Evolutionary conservation across 2,329 filamentous ascomycete species (phyloP).

Genomic region (Ceratocystis alfenasii): DNA sequence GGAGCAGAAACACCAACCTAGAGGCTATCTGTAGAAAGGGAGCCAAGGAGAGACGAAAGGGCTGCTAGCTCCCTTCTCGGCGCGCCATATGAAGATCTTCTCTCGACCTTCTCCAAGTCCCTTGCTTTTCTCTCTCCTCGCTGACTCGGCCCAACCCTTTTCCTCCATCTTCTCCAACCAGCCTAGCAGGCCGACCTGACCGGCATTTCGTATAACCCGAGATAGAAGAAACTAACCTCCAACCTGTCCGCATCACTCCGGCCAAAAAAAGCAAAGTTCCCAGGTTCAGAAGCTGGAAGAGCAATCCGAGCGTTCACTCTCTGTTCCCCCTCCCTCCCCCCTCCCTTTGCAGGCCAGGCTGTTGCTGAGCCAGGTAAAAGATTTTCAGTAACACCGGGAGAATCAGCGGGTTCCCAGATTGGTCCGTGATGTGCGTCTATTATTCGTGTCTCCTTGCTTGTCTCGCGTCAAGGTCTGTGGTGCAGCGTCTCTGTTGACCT

Average conservation of each 20-base stretch:
- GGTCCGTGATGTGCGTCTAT: not conserved
- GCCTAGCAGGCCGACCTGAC: not conserved
- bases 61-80: not conserved
- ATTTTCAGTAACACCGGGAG: not conserved
- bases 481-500: too few species aligned
- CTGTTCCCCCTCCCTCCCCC: not conserved
- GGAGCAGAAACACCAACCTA: not conserved
- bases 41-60: not conserved
- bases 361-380: not conserved
- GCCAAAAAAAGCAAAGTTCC: too few species aligned
- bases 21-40: not conserved
- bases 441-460: not conserved
- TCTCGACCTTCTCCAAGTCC: not conserved
- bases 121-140: not conserved
- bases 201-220: too few species aligned
- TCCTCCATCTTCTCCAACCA: not conserved
- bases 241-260: too few species aligned
- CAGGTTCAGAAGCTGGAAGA: too few species aligned
- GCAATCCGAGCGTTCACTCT: not conserved
- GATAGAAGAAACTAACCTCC: too few species aligned
- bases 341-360: not conserved
- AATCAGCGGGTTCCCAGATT: not conserved
- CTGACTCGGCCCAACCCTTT: not conserved
- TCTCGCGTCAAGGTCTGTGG: not conserved
- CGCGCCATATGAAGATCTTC: not conserved